A percentile compares a stretch with the other conserved stretches of the same genome.
Conservation (phyloP, 208 protist genomes). For the Leishmania guyanensis region DNA sequence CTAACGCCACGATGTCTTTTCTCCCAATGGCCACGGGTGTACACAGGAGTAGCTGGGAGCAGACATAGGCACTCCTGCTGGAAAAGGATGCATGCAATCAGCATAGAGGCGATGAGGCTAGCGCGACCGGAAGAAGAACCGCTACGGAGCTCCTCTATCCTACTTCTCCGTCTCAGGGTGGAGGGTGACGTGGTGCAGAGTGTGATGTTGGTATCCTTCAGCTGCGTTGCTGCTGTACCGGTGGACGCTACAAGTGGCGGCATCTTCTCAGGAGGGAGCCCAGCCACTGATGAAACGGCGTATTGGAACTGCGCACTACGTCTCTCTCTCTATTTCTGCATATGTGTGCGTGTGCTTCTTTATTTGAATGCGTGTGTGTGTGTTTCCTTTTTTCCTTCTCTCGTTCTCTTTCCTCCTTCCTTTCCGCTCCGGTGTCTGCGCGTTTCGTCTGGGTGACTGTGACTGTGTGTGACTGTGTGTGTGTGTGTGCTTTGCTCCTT, state of each 20-base stretch:
- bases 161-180: neutral
- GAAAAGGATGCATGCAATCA: neutral
- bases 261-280: neutral
- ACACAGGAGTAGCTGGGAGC: neutral
- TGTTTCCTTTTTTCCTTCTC: neutral
- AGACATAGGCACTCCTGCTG: neutral
- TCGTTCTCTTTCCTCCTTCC: neutral
- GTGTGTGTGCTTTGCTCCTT: neutral
- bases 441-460: neutral
- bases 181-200: neutral
- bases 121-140: neutral
- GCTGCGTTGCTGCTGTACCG: neutral
- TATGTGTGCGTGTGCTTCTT: neutral
- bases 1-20: neutral
- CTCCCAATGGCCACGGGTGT: neutral
- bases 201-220: neutral
- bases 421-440: neutral
- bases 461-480: neutral
- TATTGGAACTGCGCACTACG: neutral
- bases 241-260: neutral
- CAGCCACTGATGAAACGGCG: neutral
- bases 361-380: neutral
- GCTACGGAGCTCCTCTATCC: neutral
- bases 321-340: neutral
- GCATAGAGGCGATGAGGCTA: neutral